phyloP scores from a whole-genome alignment of 2,329 filamentous ascomycete genomes.

The Madurella mycetomatis region DNA sequence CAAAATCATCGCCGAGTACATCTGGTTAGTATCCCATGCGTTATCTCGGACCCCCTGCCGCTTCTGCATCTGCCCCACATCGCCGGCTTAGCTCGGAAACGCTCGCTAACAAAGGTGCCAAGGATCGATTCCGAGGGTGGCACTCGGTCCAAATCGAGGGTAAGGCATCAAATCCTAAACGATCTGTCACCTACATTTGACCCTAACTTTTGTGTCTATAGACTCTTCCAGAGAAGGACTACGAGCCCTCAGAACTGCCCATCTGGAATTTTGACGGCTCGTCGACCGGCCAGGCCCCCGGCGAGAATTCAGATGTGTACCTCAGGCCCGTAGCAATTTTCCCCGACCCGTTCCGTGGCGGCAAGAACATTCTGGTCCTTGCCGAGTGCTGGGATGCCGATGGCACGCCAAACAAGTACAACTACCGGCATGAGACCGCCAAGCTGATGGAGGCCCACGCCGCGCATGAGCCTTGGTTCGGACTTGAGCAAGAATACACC shows the following conservation, averaged over 20 bases:
- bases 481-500: conserved; percentile 90
- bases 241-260: conserved; percentile 50
- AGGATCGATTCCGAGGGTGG: conserved; percentile 76
- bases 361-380: conserved; percentile 63
- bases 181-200: conserved; percentile 26
- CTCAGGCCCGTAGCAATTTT: conserved; percentile 76
- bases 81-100: too few species aligned
- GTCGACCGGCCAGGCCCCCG: conserved; percentile 85
- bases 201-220: conserved; percentile 22
- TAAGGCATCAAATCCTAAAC: conserved; percentile 44
- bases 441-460: conserved; percentile 86
- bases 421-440: conserved; percentile 88
- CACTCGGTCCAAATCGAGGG: conserved; percentile 92
- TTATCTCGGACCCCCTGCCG: not conserved
- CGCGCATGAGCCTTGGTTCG: conserved; percentile 89
- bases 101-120: not conserved
- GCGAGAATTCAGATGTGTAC: conserved; percentile 97
- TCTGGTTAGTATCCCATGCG: conserved; percentile 50
- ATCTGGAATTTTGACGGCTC: conserved; percentile 56
- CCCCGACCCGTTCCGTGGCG: conserved; percentile 38
- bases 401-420: conserved; percentile 92
- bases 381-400: conserved; percentile 75
- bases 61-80: not conserved
- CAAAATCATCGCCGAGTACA: conserved; percentile 87
- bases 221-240: conserved; percentile 49